Conservation (phyloP, 345 rosid genomes). For the Salix dunnii region DNA sequence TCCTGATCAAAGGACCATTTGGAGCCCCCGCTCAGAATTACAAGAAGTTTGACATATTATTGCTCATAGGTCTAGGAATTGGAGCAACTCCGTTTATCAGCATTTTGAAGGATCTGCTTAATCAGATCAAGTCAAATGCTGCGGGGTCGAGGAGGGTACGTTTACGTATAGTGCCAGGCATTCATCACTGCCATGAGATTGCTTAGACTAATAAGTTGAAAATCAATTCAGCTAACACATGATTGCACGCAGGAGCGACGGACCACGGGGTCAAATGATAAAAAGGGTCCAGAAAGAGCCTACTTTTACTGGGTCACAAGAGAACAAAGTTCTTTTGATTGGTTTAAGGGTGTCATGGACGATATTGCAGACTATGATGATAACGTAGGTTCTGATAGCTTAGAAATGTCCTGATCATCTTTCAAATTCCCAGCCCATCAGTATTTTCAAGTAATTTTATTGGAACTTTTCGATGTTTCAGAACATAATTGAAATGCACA, state of each 20-base stretch:
- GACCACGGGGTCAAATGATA: not conserved
- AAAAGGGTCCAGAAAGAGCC: constrained; percentile 75
- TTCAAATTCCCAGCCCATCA: not conserved
- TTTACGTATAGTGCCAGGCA: not conserved
- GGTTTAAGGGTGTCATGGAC: constrained; percentile 99
- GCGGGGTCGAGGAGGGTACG: constrained; percentile 30
- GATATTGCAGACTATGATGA: constrained; percentile 77
- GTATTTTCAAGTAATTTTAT: not conserved
- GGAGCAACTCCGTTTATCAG: constrained; percentile 98
- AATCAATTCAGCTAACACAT: constrained; percentile 10
- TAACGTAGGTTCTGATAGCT: constrained; percentile 33
- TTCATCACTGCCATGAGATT: not conserved
- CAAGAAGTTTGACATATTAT: constrained; percentile 66
- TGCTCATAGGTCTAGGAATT: constrained; percentile 83
- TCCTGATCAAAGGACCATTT: constrained; percentile 78
- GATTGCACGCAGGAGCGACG: constrained; percentile 8
- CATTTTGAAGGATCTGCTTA: constrained; percentile 78
- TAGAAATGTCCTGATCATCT: not conserved
- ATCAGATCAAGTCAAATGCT: constrained; percentile 47
- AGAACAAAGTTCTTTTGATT: constrained; percentile 92
- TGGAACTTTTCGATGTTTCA: constrained; percentile 20
- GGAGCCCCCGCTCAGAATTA: constrained; percentile 97
- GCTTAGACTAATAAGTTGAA: not conserved
- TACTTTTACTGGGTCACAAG: constrained; percentile 96
- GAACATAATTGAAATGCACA: constrained; percentile 96